Conservation (phyloP, 2,329 filamentous ascomycete genomes). For the Phyllosticta ampelicida region DNA sequence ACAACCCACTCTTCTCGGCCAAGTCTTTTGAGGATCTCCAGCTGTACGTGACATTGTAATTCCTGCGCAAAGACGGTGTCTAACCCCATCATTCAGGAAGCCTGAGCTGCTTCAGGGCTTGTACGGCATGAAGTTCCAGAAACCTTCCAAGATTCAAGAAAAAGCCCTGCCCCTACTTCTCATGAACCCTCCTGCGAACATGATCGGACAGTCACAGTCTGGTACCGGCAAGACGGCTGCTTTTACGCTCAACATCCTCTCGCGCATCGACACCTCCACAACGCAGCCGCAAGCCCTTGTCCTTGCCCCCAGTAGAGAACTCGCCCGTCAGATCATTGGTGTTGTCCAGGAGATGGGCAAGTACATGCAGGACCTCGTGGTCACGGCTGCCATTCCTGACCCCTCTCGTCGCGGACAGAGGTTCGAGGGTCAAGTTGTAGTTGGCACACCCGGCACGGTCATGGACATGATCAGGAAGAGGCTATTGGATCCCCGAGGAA, state of each 20-base stretch:
- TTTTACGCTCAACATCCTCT: constrained; percentile 85
- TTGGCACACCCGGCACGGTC: constrained; percentile 89
- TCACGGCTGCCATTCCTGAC: constrained; percentile 76
- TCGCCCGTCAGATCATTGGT: constrained; percentile 85
- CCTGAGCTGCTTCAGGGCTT: constrained; percentile 59
- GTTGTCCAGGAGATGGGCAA: constrained; percentile 77
- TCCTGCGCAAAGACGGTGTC: background rate
- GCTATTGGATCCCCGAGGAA: constrained; percentile 57
- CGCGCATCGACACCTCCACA: constrained; percentile 65
- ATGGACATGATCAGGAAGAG: constrained; percentile 73
- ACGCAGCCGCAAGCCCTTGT: constrained; percentile 74
- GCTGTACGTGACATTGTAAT: constrained; percentile 49
- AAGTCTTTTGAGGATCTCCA: constrained; percentile 76
- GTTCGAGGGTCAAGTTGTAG: constrained; percentile 68
- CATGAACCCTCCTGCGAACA: constrained; percentile 73
- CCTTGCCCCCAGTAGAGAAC: constrained; percentile 84
- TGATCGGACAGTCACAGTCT: constrained; percentile 98
- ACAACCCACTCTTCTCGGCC: constrained; percentile 78
- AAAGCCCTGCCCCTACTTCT: constrained; percentile 85
- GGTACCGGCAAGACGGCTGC: constrained; percentile 97
- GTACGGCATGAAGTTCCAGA: constrained; percentile 72
- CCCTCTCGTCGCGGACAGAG: constrained; percentile 55
- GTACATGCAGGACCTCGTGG: constrained; percentile 64
- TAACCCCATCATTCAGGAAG: constrained; percentile 12
- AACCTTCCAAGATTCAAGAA: constrained; percentile 97